Evolutionary conservation across 495 filamentous ascomycete genomes (phyloP).

Genomic region (Tricharina praecox): DNA sequence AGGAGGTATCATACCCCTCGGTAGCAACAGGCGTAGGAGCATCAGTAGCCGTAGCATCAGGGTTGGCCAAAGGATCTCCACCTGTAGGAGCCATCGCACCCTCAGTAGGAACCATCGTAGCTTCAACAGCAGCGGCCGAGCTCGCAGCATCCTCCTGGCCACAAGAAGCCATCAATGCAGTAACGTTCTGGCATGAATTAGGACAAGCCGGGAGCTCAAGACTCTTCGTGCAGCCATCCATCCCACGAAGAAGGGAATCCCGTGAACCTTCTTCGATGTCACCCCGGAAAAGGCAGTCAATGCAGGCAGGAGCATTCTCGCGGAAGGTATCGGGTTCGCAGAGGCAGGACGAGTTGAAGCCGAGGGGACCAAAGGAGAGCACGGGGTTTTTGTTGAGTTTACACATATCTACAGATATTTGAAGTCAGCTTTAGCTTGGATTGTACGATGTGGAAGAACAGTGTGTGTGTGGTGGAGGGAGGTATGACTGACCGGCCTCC

Average conservation of each 20-base stretch:
- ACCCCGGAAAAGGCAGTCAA: slow-evolving; percentile 11
- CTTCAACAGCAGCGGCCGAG: neutral
- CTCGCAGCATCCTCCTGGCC: slow-evolving; percentile 1
- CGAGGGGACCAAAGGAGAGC: slow-evolving; percentile 1
- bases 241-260: neutral
- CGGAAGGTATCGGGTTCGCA: slow-evolving; percentile 7
- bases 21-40: no score
- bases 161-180: neutral
- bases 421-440: no score
- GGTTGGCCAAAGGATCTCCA: no score
- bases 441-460: neutral
- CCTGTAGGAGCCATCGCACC: no score
- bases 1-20: no score
- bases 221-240: neutral
- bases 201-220: slow-evolving; percentile 1
- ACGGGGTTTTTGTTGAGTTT: neutral
- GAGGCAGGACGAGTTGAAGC: slow-evolving; percentile 7
- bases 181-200: neutral
- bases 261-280: slow-evolving; percentile 4
- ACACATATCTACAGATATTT: neutral
- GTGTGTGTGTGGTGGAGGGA: no score
- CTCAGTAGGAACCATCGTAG: neutral
- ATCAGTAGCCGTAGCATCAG: no score
- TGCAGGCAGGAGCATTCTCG: slow-evolving; percentile 9
- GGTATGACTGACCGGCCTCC: neutral